Percentiles rank a stretch among this genome's conserved stretches.
phyloP scores from a whole-genome alignment of 345 rosid species.

The Iberis pinnata region DNA sequence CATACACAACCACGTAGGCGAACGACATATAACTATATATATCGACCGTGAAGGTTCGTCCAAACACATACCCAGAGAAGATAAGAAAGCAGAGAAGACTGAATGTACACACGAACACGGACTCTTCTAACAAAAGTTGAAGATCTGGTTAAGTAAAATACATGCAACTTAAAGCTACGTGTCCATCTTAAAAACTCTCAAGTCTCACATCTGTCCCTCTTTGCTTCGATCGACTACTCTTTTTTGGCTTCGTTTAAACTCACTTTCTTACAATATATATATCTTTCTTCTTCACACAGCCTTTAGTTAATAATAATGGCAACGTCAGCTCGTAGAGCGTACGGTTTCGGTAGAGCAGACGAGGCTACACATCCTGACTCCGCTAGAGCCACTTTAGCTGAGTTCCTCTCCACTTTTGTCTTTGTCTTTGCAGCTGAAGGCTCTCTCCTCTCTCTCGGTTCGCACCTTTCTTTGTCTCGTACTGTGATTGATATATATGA shows the following conservation, averaged over 20 bases:
- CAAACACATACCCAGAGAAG: constrained; percentile 19
- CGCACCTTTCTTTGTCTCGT: background rate
- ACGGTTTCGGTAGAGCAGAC: constrained; percentile 35
- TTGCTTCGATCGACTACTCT: constrained; percentile 14
- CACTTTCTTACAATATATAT: constrained; percentile 1
- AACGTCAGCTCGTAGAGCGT: constrained; percentile 32
- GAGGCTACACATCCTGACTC: constrained; percentile 39
- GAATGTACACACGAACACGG: constrained; percentile 2
- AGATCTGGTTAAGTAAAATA: constrained; percentile 19
- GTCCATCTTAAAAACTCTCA: constrained; percentile 22
- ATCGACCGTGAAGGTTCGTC: constrained; percentile 7
- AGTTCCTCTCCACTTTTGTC: constrained; percentile 60
- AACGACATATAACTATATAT: constrained; percentile 4
- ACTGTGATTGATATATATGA: no score
- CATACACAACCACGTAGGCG: constrained; percentile 5
- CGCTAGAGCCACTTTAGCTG: constrained; percentile 53
- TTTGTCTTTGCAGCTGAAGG: constrained; percentile 80
- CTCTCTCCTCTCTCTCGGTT: constrained; percentile 63
- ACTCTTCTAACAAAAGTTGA: background rate
- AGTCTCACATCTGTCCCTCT: constrained; percentile 29
- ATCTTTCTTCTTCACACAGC: constrained; percentile 3
- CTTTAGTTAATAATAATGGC: constrained; percentile 24
- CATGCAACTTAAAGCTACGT: constrained; percentile 30
- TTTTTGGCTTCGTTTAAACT: constrained; percentile 27
- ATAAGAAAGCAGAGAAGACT: constrained; percentile 13